Base-by-base conservation (phyloP, 2,329 filamentous ascomycete species). In the Neofusicoccum sp. region DNA sequence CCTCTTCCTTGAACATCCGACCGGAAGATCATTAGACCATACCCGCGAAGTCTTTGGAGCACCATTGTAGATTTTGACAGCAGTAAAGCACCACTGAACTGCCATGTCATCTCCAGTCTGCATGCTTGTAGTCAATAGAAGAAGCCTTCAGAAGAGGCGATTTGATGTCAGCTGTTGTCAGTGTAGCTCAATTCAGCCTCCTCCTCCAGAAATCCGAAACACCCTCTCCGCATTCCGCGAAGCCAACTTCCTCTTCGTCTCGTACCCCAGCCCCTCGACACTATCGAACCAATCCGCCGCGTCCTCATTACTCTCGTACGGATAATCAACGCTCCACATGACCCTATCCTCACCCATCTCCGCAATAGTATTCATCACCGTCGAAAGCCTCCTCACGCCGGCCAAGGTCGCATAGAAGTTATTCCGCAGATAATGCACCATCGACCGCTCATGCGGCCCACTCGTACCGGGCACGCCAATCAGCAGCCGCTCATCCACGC, bases 351-450 rank as follows among this genome's bases (percentile, higher is more conserved):
- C 73, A 6, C 82, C 79, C 36, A 86, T 73, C 66, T 84, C 78
- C 22, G 76, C 75, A n/a, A 83, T 74, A 47, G 79, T 80, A 58
- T 79, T 85, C 65, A 84, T 76, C 48, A 86, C 70, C 1, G 82
- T 83, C 1, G 79, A 72, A 0, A 82, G 84, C 0, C 81, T 84
- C 67, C 86, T 86, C 68, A 85, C 81, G 0, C 84, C 84, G 60
- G 77, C 80, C 0, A 84, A 85, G 2, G 84, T 86, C 66, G 86
- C 80, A 80, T 81, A 86, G 61, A 86, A 74, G 69, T 86, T 86
- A 37, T 79, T 67, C 16, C 74, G 75, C 71, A 86, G 85, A 71
- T 86, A 86, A n/a, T 85, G 78, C 16, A 76, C 76, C 66, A 77
- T 75, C 0, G 73, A 75, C 73, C 79, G 79, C 74, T 84, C 79